Base-by-base conservation (phyloP, 2,329 filamentous ascomycete species). In the Trichoderma koningiopsis region DNA sequence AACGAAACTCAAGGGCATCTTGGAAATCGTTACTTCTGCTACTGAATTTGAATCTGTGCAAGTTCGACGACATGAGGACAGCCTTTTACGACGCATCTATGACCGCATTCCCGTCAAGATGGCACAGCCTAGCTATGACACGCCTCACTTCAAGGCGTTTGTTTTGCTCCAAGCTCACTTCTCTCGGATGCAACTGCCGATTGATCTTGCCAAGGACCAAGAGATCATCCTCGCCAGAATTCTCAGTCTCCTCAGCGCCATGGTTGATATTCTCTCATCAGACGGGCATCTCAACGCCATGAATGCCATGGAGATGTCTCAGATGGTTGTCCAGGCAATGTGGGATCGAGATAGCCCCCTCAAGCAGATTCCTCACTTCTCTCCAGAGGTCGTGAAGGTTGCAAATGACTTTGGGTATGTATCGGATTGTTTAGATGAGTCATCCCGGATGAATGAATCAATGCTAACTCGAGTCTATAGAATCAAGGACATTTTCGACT, bases 271-370 rank as follows among this genome's bases (percentile, higher is more conserved):
- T 19, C 87, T 99, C 43, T 97, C 94, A 11, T 97, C 94, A 0
- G 94, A 99, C 75, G 96, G 95, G 16, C 93, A 97, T 76, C 86
- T 99, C 71, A 99, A 99, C 77, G 95, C 96, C 70, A 97, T 97
- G 91, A 94, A 91, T 75, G 96, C 96, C 33, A 99, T 99, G 95
- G 96, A 99, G 80, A 93, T 99, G 88, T 97, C 93, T 14, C 96
- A 99, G 78, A 99, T 99, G 96, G 93, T 96, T 65, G 94, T 99
- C 3, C 96, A 99, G 82, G 94, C 92, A 61, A 97, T 98, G 93
- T 99, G 96, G 96, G 95, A 99, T 81, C 92, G 94, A 69, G 96
- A 99, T 79, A 96, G 92, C 75, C 94, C 96, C 49, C 86, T 99
- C 73, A 97, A 97, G 83, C 96, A 99, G 81, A 97, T 99, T 76